Evolutionary conservation across 306 rosid species (phyloP), one percentile per base, ranked within the genome.

Genomic region (Rubus parviflorus): DNA sequence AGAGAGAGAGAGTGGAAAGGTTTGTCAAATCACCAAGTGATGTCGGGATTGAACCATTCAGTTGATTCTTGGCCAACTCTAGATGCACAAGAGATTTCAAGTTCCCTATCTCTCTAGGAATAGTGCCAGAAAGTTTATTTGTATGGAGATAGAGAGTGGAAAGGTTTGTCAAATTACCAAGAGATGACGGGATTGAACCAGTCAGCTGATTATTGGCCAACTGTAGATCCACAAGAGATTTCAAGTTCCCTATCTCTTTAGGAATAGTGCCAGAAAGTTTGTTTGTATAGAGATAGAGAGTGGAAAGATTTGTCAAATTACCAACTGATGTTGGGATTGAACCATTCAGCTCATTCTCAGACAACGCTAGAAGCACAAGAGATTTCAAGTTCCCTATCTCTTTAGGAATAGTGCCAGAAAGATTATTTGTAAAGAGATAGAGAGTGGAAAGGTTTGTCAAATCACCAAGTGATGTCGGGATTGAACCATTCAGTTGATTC

Each of bases 21-120:
- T n/a, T n/a, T n/a, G n/a, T n/a, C 64, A 74, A 66, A 58, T 43
- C 47, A 19, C 89, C 85, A 37, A 76, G n/a, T n/a, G n/a, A n/a
- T n/a, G n/a, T n/a, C n/a, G n/a, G n/a, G n/a, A n/a, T n/a, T n/a
- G n/a, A n/a, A n/a, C n/a, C n/a, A n/a, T n/a, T n/a, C n/a, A n/a
- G n/a, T n/a, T n/a, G n/a, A n/a, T n/a, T n/a, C n/a, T n/a, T n/a
- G n/a, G n/a, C n/a, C n/a, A n/a, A n/a, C n/a, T n/a, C n/a, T n/a
- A n/a, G n/a, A n/a, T n/a, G 49, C 38, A 86, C 58, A n/a, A n/a
- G n/a, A 53, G 2, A 6, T 53, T 53, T 5, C n/a, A n/a, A n/a
- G n/a, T n/a, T n/a, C n/a, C 22, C 76, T 22, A 78, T 20, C 8
- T 48, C 48, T 12, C 16, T 4, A 5, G 58, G 58, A 15, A 63